A percentile compares a stretch with the other conserved stretches of the same genome.
These are phyloP conservation scores for Hirschioporus abietinus DNA, from an alignment of 768 basidiomycete genomes.

Conservation along the genomic window DNA sequence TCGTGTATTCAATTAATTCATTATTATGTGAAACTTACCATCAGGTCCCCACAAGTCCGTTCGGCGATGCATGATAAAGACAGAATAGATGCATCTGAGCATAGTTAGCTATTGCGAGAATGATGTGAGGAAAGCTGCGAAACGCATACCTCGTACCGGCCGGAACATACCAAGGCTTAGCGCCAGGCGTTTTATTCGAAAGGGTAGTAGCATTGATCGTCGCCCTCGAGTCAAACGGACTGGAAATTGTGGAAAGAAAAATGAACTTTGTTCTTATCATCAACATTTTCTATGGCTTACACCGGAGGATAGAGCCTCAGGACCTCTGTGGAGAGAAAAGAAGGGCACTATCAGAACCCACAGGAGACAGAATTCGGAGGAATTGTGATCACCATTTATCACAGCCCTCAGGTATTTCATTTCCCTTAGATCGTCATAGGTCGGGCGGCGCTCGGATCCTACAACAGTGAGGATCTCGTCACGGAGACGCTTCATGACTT, in stretches of 20 bases:
- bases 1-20: not conserved
- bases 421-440: constrained; percentile 48
- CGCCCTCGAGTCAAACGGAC: constrained; percentile 23
- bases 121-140: not conserved
- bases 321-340: constrained; percentile 6
- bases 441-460: constrained; percentile 39
- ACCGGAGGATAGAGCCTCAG: constrained; percentile 21
- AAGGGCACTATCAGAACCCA: not conserved
- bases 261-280: not conserved
- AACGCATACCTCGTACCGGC: constrained; percentile 24
- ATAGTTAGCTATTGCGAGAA: not conserved
- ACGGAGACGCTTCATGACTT: constrained; percentile 30
- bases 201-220: constrained; percentile 18
- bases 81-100: constrained; percentile 11
- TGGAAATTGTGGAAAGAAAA: no score
- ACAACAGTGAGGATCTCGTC: constrained; percentile 21
- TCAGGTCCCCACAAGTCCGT: constrained; percentile 35
- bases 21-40: constrained; percentile 17
- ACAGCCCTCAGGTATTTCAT: constrained; percentile 57
- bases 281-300: not conserved
- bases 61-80: constrained; percentile 34
- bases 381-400: constrained; percentile 38
- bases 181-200: constrained; percentile 32
- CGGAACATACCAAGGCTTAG: constrained; percentile 52
- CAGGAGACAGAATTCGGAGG: not conserved